Percentiles rank a stretch among this genome's conserved stretches.
Conservation (phyloP, 345 rosid genomes). For the Eucalyptus dawsonii region DNA sequence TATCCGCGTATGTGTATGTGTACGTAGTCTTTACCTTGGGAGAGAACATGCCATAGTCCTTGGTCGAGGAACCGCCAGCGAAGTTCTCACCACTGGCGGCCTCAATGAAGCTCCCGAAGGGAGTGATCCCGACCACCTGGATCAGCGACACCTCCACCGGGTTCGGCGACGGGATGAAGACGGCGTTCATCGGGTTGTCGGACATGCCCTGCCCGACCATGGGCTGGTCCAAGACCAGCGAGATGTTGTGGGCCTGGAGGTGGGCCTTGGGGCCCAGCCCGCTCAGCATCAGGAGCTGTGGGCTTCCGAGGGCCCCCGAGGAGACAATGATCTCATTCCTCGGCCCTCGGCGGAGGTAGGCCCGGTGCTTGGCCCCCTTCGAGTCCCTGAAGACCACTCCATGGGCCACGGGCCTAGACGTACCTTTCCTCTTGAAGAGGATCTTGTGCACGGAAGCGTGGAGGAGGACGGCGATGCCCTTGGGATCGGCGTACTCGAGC, state of each 20-base stretch:
- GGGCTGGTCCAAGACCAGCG: slow-evolving; percentile 21
- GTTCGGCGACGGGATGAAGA: slow-evolving; percentile 16
- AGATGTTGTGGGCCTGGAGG: slow-evolving; percentile 5
- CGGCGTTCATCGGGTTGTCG: slow-evolving; percentile 35
- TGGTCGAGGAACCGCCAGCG: neutral
- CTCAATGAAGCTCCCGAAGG: slow-evolving; percentile 19
- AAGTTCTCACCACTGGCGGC: slow-evolving; percentile 15
- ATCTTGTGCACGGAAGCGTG: slow-evolving; percentile 18
- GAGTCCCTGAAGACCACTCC: slow-evolving; percentile 23
- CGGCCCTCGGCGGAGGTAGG: neutral
- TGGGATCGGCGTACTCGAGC: slow-evolving; percentile 19
- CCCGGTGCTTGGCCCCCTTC: slow-evolving; percentile 4
- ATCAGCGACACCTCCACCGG: slow-evolving; percentile 34
- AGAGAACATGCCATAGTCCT: slow-evolving; percentile 18
- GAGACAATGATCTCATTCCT: slow-evolving; percentile 22
- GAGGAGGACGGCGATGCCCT: slow-evolving; percentile 7
- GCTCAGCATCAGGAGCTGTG: slow-evolving; percentile 31
- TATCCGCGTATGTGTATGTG: neutral
- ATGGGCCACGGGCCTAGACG: slow-evolving; percentile 1
- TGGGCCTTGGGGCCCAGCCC: slow-evolving; percentile 26
- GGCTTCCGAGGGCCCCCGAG: slow-evolving; percentile 38
- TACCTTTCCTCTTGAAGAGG: slow-evolving; percentile 1
- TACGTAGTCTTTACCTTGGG: neutral
- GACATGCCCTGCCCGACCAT: slow-evolving; percentile 38
- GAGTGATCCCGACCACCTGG: slow-evolving; percentile 28